These are phyloP conservation scores for Venturiaceae sp. DNA, from an alignment of 2,329 filamentous ascomycete genomes.

Conservation along the genomic window DNA sequence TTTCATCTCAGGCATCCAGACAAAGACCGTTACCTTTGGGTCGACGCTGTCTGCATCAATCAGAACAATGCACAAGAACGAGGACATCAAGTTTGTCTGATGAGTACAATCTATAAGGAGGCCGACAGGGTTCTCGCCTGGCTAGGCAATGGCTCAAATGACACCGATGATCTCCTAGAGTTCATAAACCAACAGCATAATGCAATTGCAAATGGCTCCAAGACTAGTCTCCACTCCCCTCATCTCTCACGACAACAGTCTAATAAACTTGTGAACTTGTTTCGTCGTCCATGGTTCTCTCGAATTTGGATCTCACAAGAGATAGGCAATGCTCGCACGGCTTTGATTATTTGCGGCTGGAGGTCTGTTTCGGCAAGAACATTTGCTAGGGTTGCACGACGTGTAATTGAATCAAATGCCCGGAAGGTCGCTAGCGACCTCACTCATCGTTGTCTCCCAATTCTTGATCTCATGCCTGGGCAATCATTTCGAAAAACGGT, in stretches of 20 bases:
- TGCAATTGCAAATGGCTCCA: background rate
- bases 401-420: too few species aligned
- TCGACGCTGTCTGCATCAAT: conserved; percentile 10
- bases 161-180: background rate
- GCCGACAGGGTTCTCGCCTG: conserved; percentile 8
- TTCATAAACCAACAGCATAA: background rate
- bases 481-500: background rate
- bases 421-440: too few species aligned
- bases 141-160: conserved; percentile 4
- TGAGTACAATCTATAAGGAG: conserved; percentile 5
- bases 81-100: conserved; percentile 7
- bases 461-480: background rate
- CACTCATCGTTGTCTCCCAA: too few species aligned
- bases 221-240: background rate
- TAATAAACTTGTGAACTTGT: background rate
- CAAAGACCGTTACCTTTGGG: background rate
- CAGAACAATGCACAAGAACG: conserved; percentile 6
- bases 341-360: background rate
- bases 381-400: background rate
- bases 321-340: background rate
- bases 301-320: conserved; percentile 1
- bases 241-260: background rate
- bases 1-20: background rate
- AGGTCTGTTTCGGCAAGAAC: background rate
- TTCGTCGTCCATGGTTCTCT: background rate